phyloP scores from a whole-genome alignment of 352 stramenopile species.

The Pythium monospermum region DNA sequence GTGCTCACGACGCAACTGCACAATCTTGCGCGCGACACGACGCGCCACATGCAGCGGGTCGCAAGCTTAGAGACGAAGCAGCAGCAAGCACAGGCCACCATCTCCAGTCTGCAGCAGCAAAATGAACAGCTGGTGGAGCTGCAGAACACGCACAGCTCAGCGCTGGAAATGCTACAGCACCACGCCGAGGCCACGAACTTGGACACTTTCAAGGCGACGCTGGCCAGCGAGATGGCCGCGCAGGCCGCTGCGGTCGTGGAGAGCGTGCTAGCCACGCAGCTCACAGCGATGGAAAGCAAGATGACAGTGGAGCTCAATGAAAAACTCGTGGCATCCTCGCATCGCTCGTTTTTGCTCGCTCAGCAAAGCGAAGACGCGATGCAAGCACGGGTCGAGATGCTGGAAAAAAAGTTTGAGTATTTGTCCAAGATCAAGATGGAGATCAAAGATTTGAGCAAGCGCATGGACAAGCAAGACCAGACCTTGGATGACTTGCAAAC shows the following conservation, averaged over 20 bases:
- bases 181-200: slow-evolving; percentile 5
- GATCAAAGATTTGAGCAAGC: slow-evolving; percentile 55
- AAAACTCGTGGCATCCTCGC: slow-evolving; percentile 26
- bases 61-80: slow-evolving; percentile 30
- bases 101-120: slow-evolving; percentile 21
- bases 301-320: slow-evolving; percentile 25
- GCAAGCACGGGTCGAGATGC: slow-evolving; percentile 39
- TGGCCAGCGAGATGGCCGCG: slow-evolving; percentile 19
- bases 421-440: slow-evolving; percentile 68
- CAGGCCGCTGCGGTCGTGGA: slow-evolving; percentile 14
- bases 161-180: slow-evolving; percentile 1
- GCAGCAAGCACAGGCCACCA: slow-evolving; percentile 19
- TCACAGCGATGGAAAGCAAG: slow-evolving; percentile 28
- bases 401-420: slow-evolving; percentile 73
- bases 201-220: slow-evolving; percentile 8
- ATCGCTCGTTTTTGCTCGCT: slow-evolving; percentile 20
- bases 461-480: slow-evolving; percentile 58
- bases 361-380: slow-evolving; percentile 44
- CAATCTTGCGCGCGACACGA: slow-evolving; percentile 33
- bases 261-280: slow-evolving; percentile 17
- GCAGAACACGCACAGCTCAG: slow-evolving; percentile 8
- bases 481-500: slow-evolving; percentile 54
- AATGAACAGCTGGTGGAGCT: slow-evolving; percentile 22
- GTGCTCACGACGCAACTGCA: slow-evolving; percentile 52
- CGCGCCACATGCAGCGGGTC: slow-evolving; percentile 27